Percentiles rank a stretch among this genome's conserved stretches.
phyloP scores from a whole-genome alignment of 129 eudicot genomes.

The Tagetes patula region DNA sequence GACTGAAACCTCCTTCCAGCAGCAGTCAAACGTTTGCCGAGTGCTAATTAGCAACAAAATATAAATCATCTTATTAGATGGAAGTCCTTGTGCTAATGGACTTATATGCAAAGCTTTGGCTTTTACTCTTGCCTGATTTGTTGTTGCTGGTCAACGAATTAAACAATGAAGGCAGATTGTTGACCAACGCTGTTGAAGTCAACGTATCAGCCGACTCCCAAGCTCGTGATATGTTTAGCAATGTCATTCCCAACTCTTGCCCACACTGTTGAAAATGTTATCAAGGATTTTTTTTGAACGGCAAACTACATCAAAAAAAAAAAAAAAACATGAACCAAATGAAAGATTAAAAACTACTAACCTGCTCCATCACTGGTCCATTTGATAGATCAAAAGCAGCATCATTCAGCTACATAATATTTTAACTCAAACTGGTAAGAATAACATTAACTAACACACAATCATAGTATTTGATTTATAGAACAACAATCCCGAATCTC shows the following conservation, averaged over 20 bases:
- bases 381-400: conserved; percentile 98
- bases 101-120: conserved; percentile 20
- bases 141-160: conserved; percentile 46
- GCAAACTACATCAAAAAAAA: no score
- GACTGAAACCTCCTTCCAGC: conserved; percentile 96
- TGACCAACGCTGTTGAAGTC: conserved; percentile 59
- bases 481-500: conserved; percentile 19
- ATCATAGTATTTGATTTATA: neutral
- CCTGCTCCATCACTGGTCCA: conserved; percentile 83
- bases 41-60: conserved; percentile 55
- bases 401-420: conserved; percentile 77
- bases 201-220: conserved; percentile 91
- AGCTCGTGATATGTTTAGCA: conserved; percentile 75
- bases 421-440: conserved; percentile 5
- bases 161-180: conserved; percentile 58
- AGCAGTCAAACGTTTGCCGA: conserved; percentile 76
- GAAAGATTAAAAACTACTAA: conserved; percentile 31
- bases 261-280: conserved; percentile 62
- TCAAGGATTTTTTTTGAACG: no score
- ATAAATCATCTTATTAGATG: conserved; percentile 23
- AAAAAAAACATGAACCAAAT: neutral
- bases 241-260: conserved; percentile 73
- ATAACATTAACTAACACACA: neutral
- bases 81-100: conserved; percentile 14
- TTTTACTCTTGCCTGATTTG: conserved; percentile 67